Base-by-base conservation (phyloP, 805 yeast species). In the Hanseniaspora lachancei region DNA sequence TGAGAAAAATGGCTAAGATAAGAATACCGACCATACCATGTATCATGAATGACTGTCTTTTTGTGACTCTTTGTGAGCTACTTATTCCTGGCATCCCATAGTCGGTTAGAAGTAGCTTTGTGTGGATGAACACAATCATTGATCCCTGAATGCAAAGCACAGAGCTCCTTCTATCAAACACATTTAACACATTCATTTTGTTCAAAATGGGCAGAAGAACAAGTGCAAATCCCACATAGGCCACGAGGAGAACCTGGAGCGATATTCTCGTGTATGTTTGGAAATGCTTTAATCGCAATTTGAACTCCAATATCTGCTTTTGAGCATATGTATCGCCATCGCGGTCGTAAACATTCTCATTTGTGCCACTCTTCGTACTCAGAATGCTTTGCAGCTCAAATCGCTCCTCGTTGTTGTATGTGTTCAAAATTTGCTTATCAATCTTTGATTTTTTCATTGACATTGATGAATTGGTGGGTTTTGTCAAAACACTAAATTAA, bases 131-230 rank as follows among this genome's bases (percentile, higher is more conserved):
- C 7, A 46, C 49, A 20, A 52, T 52, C 20, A 52, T 20, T 6
- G 55, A 44, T 7, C 50, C 55, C 29, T 52, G 55, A 29, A 52
- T 52, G 3, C 38, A 6, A 10, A 52, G 15, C 27, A 52, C 55
- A n/a, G 50, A 52, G 16, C 46, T 36, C 20, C 55, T 43, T 16
- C 41, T 52, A 21, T 50, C 41, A 8, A 35, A 7, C n/a, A 32
- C 36, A 10, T 36, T 41, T 15, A 27, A n/a, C 20, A 27, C 44
- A 7, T 20, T 39, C 20, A 52, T 15, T 20, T 44, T 46, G 20
- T 44, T 10, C 16, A 52, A 15, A 16, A 52, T 32, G 5, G 49
- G 55, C 7, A 52, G 15, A 3, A 52, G 20, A 15, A 52, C 20
- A 10, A 52, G 46, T 6, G 38, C 20, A 4, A 29, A 15, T 16